phyloP scores from a whole-genome alignment of 2,329 filamentous ascomycete species.

The Fusarium veterinarium region DNA sequence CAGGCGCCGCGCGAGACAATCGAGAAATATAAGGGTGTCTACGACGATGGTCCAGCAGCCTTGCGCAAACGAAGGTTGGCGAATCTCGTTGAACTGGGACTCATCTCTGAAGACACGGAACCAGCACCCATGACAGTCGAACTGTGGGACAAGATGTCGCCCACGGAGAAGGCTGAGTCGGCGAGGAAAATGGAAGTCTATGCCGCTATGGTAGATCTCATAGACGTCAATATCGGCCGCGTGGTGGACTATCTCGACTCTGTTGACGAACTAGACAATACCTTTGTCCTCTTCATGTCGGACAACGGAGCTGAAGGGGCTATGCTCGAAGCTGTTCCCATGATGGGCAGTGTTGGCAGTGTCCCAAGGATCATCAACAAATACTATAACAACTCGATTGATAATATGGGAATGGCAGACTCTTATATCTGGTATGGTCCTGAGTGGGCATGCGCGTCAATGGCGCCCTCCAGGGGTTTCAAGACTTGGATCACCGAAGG shows the following conservation, averaged over 20 bases:
- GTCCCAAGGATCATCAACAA: slow-evolving; percentile 36
- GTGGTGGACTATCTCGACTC: slow-evolving; percentile 61
- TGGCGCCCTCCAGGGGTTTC: slow-evolving; percentile 54
- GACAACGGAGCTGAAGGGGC: slow-evolving; percentile 7
- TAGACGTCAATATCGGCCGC: slow-evolving; percentile 64
- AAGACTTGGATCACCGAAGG: slow-evolving; percentile 46
- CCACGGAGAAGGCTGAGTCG: slow-evolving; percentile 24
- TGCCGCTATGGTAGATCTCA: slow-evolving; percentile 67
- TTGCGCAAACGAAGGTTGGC: slow-evolving; percentile 58
- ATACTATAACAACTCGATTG: slow-evolving; percentile 62
- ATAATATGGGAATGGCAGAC: slow-evolving; percentile 66
- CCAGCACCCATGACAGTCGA: slow-evolving; percentile 28
- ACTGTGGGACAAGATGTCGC: slow-evolving; percentile 13
- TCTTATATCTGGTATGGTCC: slow-evolving; percentile 72
- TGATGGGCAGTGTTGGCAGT: slow-evolving; percentile 44
- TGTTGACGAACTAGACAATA: background rate
- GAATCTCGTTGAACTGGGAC: slow-evolving; percentile 55
- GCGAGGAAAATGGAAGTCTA: slow-evolving; percentile 58
- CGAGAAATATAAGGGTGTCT: slow-evolving; percentile 67
- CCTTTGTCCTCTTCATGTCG: slow-evolving; percentile 11
- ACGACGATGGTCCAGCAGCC: slow-evolving; percentile 65
- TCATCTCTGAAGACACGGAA: slow-evolving; percentile 49
- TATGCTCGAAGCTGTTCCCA: slow-evolving; percentile 64
- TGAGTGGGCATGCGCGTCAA: slow-evolving; percentile 60
- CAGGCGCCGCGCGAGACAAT: slow-evolving; percentile 67